These are phyloP conservation scores for Limnomonas spitsbergensis DNA, from an alignment of 139 green algal genomes.

Conservation along the genomic window DNA sequence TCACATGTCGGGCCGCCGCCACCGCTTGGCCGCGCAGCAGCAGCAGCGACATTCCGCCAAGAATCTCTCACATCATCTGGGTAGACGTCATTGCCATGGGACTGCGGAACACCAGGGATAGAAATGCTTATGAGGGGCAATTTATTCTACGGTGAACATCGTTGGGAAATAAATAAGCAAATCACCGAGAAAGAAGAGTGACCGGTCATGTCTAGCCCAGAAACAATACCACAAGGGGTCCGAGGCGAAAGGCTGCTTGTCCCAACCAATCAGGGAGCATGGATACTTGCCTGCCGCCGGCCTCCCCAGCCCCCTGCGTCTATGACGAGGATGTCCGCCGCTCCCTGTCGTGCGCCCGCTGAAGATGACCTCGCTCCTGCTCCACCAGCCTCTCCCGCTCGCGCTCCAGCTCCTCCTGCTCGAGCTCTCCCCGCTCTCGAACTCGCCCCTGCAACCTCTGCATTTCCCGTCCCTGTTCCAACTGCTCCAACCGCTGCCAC, in stretches of 20 bases:
- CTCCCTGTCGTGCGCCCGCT: background rate
- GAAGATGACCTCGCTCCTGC: background rate
- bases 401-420: background rate
- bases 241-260: too few species aligned
- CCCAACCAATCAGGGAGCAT: too few species aligned
- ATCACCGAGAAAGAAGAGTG: background rate
- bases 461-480: background rate
- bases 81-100: too few species aligned
- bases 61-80: background rate
- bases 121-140: background rate
- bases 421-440: background rate
- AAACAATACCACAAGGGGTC: background rate
- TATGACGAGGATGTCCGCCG: background rate
- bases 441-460: background rate
- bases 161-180: background rate
- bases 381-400: background rate
- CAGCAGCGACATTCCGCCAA: background rate
- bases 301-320: background rate
- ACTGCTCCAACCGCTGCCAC: background rate
- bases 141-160: background rate
- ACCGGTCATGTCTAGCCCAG: background rate
- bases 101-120: too few species aligned
- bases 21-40: background rate
- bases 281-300: too few species aligned
- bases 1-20: background rate